A percentile compares a stretch with the other conserved stretches of the same genome.
Evolutionary conservation across 495 filamentous ascomycete species (phyloP).

Genomic region (Daldinia vernicosa): DNA sequence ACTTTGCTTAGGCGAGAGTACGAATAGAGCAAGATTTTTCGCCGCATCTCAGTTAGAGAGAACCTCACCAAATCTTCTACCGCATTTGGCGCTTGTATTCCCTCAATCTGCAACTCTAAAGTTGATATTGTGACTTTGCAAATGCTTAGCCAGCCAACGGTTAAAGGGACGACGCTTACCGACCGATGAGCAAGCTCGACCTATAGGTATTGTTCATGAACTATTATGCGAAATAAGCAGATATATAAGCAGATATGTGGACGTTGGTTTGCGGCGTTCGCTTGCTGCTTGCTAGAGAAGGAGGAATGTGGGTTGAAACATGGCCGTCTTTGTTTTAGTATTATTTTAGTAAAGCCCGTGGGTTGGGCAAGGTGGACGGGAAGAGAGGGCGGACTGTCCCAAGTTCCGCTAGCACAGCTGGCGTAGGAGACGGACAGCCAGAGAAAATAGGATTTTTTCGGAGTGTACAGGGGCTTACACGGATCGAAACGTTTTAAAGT

Average conservation of each 20-base stretch:
- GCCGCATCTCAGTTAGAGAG: background rate
- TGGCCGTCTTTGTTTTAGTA: too few relatives aligned
- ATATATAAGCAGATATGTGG: background rate
- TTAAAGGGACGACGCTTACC: conserved; percentile 16
- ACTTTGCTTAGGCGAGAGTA: conserved; percentile 2
- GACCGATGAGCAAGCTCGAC: conserved; percentile 20
- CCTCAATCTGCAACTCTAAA: conserved; percentile 5
- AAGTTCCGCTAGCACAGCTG: conserved; percentile 21
- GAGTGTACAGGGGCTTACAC: conserved; percentile 33
- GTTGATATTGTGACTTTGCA: conserved; percentile 11
- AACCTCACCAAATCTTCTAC: conserved; percentile 10
- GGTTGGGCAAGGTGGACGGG: conserved; percentile 35
- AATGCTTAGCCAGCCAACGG: conserved; percentile 17
- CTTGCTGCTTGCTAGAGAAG: conserved; percentile 22
- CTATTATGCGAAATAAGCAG: conserved; percentile 5
- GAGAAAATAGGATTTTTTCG: conserved; percentile 3
- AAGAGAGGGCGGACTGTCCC: conserved; percentile 9
- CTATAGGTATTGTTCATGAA: conserved; percentile 9
- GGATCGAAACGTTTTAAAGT: conserved; percentile 38
- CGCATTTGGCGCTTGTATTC: conserved; percentile 38
- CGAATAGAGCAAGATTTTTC: conserved; percentile 6
- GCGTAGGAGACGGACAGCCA: background rate
- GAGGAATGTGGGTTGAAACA: conserved; percentile 38
- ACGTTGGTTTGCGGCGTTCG: conserved; percentile 27
- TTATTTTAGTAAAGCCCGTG: conserved; percentile 38